These are phyloP conservation scores for Kwoniella sp. DNA, from an alignment of 768 basidiomycete species.

Conservation along the genomic window DNA sequence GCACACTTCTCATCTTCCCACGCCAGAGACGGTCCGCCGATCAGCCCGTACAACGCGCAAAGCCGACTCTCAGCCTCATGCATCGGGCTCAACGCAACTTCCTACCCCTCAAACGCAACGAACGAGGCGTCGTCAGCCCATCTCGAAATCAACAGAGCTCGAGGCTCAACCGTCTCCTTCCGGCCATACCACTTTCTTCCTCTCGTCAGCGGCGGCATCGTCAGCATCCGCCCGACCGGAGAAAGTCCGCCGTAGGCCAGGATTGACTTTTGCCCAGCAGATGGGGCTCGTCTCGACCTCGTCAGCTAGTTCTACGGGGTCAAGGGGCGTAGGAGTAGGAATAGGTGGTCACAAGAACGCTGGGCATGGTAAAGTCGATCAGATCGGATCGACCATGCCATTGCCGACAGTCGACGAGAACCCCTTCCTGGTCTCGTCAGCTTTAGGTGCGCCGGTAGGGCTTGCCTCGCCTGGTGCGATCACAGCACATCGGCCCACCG, in stretches of 20 bases:
- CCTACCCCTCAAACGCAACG: slow-evolving; percentile 51
- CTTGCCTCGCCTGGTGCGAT: slow-evolving; percentile 30
- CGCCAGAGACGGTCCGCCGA: slow-evolving; percentile 40
- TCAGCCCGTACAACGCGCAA: slow-evolving; percentile 25
- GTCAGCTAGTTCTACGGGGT: slow-evolving; percentile 2
- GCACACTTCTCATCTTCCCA: slow-evolving; percentile 35
- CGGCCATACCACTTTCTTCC: slow-evolving; percentile 48
- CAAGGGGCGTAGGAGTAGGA: slow-evolving; percentile 38
- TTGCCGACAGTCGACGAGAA: slow-evolving; percentile 17
- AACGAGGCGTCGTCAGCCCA: slow-evolving; percentile 18
- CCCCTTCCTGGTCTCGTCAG: slow-evolving; percentile 33
- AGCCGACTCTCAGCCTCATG: not conserved
- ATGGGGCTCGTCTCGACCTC: slow-evolving; percentile 38
- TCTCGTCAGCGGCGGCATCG: slow-evolving; percentile 21
- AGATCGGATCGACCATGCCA: slow-evolving; percentile 10
- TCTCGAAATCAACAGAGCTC: not conserved
- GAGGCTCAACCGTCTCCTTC: slow-evolving; percentile 31
- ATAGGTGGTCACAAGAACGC: slow-evolving; percentile 37
- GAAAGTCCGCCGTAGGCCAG: slow-evolving; percentile 37
- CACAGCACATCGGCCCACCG: slow-evolving; percentile 24
- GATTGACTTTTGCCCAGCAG: slow-evolving; percentile 48
- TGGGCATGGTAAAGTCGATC: slow-evolving; percentile 36
- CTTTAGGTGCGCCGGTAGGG: slow-evolving; percentile 8
- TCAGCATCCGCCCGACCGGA: slow-evolving; percentile 14
- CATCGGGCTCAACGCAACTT: slow-evolving; percentile 19